Percentiles rank a stretch among this genome's conserved stretches.
Conservation (phyloP, 371 early-diverging fungal species). For the Rhizopus arrhizus region DNA sequence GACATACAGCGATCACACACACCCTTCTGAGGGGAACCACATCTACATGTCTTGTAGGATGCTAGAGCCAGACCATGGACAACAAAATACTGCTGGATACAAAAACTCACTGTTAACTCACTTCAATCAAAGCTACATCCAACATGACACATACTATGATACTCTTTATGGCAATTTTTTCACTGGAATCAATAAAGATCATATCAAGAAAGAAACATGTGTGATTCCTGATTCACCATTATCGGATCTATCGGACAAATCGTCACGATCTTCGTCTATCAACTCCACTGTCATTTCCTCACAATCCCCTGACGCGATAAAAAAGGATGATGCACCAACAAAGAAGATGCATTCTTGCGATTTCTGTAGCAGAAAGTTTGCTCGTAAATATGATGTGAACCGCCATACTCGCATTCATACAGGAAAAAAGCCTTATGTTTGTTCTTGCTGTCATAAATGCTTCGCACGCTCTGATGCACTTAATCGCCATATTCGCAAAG, state of each 20-base stretch:
- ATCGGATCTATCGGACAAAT: background rate
- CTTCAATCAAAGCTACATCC: background rate
- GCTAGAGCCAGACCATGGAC: too few species aligned
- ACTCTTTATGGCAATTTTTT: background rate
- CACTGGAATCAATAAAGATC: background rate
- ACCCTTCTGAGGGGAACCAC: too few species aligned
- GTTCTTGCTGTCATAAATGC: constrained; percentile 58
- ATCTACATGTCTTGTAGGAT: too few species aligned
- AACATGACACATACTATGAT: background rate
- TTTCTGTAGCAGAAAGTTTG: constrained; percentile 25
- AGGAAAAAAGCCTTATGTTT: constrained; percentile 62
- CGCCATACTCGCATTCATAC: constrained; percentile 61
- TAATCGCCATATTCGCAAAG: constrained; percentile 15
- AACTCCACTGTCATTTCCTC: too few species aligned
- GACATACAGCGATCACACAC: too few species aligned
- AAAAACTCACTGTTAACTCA: too few species aligned
- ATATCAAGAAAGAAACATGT: background rate
- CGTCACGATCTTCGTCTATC: background rate
- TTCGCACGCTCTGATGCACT: constrained; percentile 72
- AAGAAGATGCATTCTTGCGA: constrained; percentile 10
- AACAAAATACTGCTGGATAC: too few species aligned
- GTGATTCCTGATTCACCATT: background rate
- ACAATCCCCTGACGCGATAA: background rate
- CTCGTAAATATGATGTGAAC: constrained; percentile 50
- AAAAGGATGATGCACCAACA: background rate